Conservation (phyloP, 306 rosid species). For the Crotalaria pallida region DNA sequence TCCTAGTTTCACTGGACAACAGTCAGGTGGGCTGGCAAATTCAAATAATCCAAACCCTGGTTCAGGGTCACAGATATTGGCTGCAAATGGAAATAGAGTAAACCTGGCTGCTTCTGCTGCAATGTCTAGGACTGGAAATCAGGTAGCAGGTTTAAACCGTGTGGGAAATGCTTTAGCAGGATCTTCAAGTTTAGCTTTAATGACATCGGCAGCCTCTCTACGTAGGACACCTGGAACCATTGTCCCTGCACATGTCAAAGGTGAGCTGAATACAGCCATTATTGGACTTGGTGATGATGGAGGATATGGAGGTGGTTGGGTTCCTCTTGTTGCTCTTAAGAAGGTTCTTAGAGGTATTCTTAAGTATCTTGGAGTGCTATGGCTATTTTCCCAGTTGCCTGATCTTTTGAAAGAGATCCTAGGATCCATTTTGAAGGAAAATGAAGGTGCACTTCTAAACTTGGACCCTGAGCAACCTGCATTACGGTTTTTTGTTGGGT, state of each 20-base stretch:
- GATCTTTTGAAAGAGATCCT: conserved; percentile 87
- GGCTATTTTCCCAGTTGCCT: conserved; percentile 98
- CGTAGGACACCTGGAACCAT: conserved; percentile 87
- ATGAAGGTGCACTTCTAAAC: conserved; percentile 92
- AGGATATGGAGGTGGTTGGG: conserved; percentile 99
- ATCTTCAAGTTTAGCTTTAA: conserved; percentile 69
- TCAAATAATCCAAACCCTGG: conserved; percentile 57
- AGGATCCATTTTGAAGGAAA: conserved; percentile 95
- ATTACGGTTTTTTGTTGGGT: conserved; percentile 97
- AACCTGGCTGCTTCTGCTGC: conserved; percentile 67
- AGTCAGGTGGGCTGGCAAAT: conserved; percentile 63
- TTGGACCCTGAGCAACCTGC: conserved; percentile 99
- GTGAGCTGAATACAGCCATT: conserved; percentile 95
- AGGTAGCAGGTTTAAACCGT: conserved; percentile 67
- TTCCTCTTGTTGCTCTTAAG: conserved; percentile 97
- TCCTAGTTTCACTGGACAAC: conserved; percentile 74
- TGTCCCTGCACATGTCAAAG: conserved; percentile 96
- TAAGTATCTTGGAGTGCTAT: conserved; percentile 95
- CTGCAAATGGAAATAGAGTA: conserved; percentile 76
- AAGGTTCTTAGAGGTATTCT: conserved; percentile 97
- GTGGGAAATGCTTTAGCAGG: conserved; percentile 76
- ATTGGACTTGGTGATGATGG: conserved; percentile 99
- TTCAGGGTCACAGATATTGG: conserved; percentile 55
- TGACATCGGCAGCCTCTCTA: conserved; percentile 55
- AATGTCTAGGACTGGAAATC: conserved; percentile 73